Evolutionary conservation across 257 asterid species (phyloP), one percentile per base, ranked within the genome.

Genomic region (Capsicum baccatum): DNA sequence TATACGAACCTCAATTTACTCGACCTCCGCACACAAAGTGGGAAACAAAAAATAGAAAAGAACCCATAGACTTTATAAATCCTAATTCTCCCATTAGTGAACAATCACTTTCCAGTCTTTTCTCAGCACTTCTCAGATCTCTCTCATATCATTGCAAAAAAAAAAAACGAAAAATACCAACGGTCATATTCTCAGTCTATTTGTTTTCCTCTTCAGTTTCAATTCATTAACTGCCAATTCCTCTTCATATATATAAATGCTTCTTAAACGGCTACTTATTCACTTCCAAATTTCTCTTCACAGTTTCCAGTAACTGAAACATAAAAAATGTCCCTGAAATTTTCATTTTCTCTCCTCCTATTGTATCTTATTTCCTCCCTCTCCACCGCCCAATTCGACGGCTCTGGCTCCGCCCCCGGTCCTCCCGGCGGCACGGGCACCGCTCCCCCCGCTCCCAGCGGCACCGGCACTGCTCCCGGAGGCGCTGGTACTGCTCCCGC

Each of bases 321-420:
- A 6, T 1, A 44, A 14, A 35, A 16, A 58, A 82, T 82, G 84
- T 21, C 66, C 8, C 73, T 17, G 3, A 66, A 16, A 26, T 64
- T 44, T 62, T 60, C 67, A 44, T 59, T 37, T 79, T 87, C 82
- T 35, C 58, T 16, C 70, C 13, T 73, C 83, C 60, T 83, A 14
- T 86, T 6, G n/a, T 35, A 69, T 58, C 13, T 85, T 1, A 3
- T 83, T 19, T n/a, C 85, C 85, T 74, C 80, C 67, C 48, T 55
- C 52, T 87, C 85, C 35, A 86, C 81, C 2, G 97, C 92, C 76
- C 92, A 88, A 71, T 86, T 85, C 81, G 88, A 88, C 80, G 89
- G 91, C 21, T 83, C 73, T 33, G 73, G 47, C 47, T 11, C 71
- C 26, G 17, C 44, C 26, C 69, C 69, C 17, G 42, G 16, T 63